A percentile compares a stretch with the other conserved stretches of the same genome.
These are phyloP conservation scores for Huntiella decipiens DNA, from an alignment of 2,329 filamentous ascomycete genomes.

Conservation along the genomic window DNA sequence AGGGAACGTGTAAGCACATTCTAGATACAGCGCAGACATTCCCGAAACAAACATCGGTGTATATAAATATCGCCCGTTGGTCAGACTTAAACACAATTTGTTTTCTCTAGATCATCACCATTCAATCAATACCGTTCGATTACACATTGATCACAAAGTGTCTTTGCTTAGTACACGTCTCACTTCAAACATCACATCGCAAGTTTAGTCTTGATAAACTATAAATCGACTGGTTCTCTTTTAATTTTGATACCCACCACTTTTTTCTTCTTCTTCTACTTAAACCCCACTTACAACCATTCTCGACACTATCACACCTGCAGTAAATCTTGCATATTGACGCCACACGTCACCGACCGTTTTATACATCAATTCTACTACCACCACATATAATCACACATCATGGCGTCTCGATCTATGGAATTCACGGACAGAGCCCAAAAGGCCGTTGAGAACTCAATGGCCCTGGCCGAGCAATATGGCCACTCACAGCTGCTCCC, in stretches of 20 bases:
- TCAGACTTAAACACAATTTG: background rate
- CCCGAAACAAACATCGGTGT: background rate
- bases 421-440: conserved; percentile 89
- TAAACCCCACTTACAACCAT: background rate
- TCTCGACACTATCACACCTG: background rate
- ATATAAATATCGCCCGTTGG: conserved; percentile 1
- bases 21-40: background rate
- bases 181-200: background rate
- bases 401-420: conserved; percentile 55
- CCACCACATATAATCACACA: conserved; percentile 5
- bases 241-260: conserved; percentile 1
- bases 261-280: background rate
- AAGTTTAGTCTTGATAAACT: background rate
- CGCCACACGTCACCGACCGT: background rate
- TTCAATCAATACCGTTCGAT: background rate
- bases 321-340: conserved; percentile 3
- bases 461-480: conserved; percentile 74
- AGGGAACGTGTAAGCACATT: background rate
- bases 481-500: conserved; percentile 80
- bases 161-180: background rate
- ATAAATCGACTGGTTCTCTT: background rate
- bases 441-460: conserved; percentile 76
- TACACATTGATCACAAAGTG: too few relatives aligned
- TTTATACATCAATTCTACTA: background rate
- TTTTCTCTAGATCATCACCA: background rate